Conservation (phyloP, 176 grass and related monocot genomes). For the Carex myosuroides region DNA sequence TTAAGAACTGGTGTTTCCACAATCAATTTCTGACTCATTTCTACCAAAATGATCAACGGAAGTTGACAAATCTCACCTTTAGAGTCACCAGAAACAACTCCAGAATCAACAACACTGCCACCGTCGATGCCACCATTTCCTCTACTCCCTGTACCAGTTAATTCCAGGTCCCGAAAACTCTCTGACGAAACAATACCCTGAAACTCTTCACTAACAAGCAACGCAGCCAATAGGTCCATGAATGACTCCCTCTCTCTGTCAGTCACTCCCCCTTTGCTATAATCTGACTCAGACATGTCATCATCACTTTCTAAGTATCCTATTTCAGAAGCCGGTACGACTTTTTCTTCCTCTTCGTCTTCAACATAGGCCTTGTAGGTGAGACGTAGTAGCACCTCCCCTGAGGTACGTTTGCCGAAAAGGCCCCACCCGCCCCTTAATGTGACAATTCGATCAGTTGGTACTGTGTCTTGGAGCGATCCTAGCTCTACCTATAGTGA, state of each 20-base stretch:
- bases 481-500: constrained; percentile 69
- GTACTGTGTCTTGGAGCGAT: constrained; percentile 88
- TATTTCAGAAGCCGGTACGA: constrained; percentile 16
- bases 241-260: constrained; percentile 78
- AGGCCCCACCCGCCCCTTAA: constrained; percentile 60
- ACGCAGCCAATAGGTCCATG: constrained; percentile 80
- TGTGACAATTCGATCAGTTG: constrained; percentile 69
- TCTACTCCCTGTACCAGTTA: constrained; percentile 8
- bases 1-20: not conserved
- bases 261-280: constrained; percentile 13
- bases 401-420: constrained; percentile 46
- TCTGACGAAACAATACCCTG: constrained; percentile 78
- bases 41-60: not conserved
- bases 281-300: not conserved
- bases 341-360: constrained; percentile 79
- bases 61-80: constrained; percentile 28
- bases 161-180: constrained; percentile 33
- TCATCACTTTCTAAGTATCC: constrained; percentile 36
- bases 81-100: constrained; percentile 29
- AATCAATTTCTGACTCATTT: not conserved
- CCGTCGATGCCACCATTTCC: not conserved
- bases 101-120: not conserved
- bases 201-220: constrained; percentile 98
- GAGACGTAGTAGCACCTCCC: constrained; percentile 75
- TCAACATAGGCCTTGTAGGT: constrained; percentile 96